A percentile compares a stretch with the other conserved stretches of the same genome.
Evolutionary conservation across 192 early-diverging fungal genomes (phyloP).

Genomic region (Coemansia sp.): DNA sequence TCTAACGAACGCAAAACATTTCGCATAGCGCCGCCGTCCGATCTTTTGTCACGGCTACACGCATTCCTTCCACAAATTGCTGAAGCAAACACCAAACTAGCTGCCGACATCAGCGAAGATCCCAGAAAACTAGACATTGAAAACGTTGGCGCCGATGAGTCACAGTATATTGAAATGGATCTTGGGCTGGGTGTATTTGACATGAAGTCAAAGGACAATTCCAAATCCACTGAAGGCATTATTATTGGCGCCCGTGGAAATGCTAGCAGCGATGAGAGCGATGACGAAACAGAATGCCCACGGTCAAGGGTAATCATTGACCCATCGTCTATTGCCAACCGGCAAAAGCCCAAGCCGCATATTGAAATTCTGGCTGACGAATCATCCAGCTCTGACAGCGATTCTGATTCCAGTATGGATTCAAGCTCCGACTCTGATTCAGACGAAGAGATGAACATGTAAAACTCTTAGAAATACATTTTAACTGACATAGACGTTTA

Average conservation of each 20-base stretch:
- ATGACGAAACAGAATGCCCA: neutral
- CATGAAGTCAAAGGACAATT: constrained; percentile 42
- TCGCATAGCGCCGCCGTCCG: constrained; percentile 41
- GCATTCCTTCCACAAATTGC: constrained; percentile 52
- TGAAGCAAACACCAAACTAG: constrained; percentile 42
- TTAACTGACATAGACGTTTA: neutral
- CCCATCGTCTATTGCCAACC: constrained; percentile 19
- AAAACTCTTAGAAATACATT: neutral
- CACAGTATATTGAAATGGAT: constrained; percentile 54
- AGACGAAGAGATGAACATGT: constrained; percentile 8
- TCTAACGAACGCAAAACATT: constrained; percentile 30
- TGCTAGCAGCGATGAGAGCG: neutral
- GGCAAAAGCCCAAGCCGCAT: constrained; percentile 17
- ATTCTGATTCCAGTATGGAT: constrained; percentile 9
- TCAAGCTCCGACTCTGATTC: constrained; percentile 3
- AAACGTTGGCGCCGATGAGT: constrained; percentile 32
- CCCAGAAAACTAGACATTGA: constrained; percentile 43
- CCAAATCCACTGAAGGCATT: constrained; percentile 9
- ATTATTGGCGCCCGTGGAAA: constrained; percentile 14
- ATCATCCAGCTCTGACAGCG: neutral
- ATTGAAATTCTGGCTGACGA: constrained; percentile 14
- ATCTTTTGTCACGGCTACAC: constrained; percentile 41
- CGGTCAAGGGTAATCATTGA: constrained; percentile 8
- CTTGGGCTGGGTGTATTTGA: constrained; percentile 49
- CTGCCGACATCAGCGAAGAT: constrained; percentile 29